These are phyloP conservation scores for Colletotrichum filicis DNA, from an alignment of 2,329 filamentous ascomycete species.

Conservation along the genomic window DNA sequence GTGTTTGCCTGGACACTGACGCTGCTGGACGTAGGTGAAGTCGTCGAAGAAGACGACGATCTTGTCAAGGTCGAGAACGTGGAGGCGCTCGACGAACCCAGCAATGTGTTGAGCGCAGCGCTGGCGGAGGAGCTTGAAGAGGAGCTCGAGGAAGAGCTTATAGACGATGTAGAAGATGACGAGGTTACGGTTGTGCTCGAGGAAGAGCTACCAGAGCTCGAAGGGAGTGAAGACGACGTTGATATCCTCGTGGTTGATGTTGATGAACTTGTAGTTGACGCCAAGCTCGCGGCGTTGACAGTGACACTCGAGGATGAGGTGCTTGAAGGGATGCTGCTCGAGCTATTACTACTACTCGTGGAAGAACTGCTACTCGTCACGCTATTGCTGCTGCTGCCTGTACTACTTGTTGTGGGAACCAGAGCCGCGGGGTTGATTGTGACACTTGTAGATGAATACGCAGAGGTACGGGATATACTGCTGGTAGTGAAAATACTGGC, in stretches of 20 bases:
- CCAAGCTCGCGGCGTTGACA: background rate
- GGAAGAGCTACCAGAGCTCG: background rate
- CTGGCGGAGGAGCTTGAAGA: background rate
- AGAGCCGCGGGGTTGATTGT: background rate
- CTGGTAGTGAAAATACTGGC: background rate
- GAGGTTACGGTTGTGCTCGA: background rate
- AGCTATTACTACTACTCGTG: background rate
- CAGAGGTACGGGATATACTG: background rate
- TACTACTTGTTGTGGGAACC: background rate
- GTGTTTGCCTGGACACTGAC: background rate
- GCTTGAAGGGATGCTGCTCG: background rate
- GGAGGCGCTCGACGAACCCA: background rate
- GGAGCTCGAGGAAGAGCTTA: background rate
- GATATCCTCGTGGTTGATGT: background rate
- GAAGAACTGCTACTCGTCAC: background rate
- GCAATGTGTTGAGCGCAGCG: background rate
- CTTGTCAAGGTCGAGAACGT: slow-evolving; percentile 13
- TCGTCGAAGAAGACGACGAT: slow-evolving; percentile 4
- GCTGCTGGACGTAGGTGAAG: background rate
- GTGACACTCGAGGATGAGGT: background rate
- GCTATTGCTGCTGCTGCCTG: background rate
- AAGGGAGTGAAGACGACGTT: background rate
- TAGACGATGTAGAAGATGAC: background rate
- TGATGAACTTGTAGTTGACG: background rate
- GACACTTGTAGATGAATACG: background rate